Base-by-base conservation (phyloP, 2,329 filamentous ascomycete species). In the Apiospora aurea region DNA sequence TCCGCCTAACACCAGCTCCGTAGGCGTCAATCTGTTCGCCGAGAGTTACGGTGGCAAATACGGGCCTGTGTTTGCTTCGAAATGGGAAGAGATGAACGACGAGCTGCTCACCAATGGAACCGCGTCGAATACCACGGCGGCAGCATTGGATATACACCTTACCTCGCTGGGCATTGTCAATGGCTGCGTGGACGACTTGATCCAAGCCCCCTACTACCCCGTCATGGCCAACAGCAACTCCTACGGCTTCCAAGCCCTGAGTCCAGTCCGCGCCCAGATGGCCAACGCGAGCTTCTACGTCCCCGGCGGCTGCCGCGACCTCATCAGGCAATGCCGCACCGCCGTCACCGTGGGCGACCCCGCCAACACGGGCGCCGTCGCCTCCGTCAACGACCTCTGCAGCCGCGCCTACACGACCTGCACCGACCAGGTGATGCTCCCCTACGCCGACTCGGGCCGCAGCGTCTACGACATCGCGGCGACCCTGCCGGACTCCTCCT, bases 121-220 rank as follows among this genome's bases (percentile, higher is more conserved):
- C 1, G 72, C 89, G 1, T 79, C 86, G 11, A 80, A 78, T 24
- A 70, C 16, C 11, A 74, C 74, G 1, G 67, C 74, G 1, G 29
- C 51, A 1, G 53, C 21, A 24, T 81, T 92, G 14, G 86, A 89
- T 43, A 88, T 93, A 68, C 86, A 88, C 70, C 83, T 94, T 11
- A 83, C 83, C 18, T 89, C 91, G 0, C 81, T 94, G 0, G 92
- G 92, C 26, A 92, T 95, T 72, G 84, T 94, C 72, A 93, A 94
- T 78, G 92, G 92, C 18, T 89, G 91, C 74, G 83, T 94, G 46
- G 93, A 95, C 77, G 85, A 88, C 75, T 79, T 90, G 43, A 85
- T 90, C 0, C 91, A 94, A 80, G 83, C 84, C 4, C 87, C 88
- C 3, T 88, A 82, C 75, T 90, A 88, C 74, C 86, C 89, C 1